A percentile compares a stretch with the other conserved stretches of the same genome.
Evolutionary conservation across 2,329 filamentous ascomycete species (phyloP).

Genomic region (Epichloe glyceriae): DNA sequence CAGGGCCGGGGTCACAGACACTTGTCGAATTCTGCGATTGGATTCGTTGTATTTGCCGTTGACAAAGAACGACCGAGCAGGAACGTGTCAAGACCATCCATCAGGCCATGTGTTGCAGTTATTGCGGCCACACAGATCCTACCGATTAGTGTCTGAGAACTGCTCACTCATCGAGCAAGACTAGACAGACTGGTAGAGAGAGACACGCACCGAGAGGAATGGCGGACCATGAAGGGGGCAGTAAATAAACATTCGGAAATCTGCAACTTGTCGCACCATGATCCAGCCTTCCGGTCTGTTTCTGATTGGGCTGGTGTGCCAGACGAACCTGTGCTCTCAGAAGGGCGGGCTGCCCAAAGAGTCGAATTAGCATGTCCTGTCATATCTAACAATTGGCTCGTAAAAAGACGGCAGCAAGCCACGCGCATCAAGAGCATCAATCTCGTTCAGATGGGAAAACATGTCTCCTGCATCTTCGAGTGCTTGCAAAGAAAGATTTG

Average conservation of each 20-base stretch:
- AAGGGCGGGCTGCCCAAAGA: neutral
- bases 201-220: no score
- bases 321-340: neutral
- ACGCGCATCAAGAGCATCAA: neutral
- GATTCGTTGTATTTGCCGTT: no score
- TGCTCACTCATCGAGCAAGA: no score
- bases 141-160: no score
- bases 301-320: neutral
- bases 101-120: no score
- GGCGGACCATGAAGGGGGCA: no score
- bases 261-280: neutral
- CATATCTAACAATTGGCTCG: neutral
- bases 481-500: neutral
- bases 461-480: neutral
- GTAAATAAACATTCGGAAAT: no score
- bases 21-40: no score
- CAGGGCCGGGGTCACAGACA: neutral
- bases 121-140: no score
- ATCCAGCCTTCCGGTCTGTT: neutral
- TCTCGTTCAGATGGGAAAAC: slow-evolving; percentile 1
- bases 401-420: neutral
- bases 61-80: no score
- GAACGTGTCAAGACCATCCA: no score
- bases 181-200: no score
- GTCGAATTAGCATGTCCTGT: neutral